Conservation (phyloP, 306 rosid species). For the Malus sieversii region DNA sequence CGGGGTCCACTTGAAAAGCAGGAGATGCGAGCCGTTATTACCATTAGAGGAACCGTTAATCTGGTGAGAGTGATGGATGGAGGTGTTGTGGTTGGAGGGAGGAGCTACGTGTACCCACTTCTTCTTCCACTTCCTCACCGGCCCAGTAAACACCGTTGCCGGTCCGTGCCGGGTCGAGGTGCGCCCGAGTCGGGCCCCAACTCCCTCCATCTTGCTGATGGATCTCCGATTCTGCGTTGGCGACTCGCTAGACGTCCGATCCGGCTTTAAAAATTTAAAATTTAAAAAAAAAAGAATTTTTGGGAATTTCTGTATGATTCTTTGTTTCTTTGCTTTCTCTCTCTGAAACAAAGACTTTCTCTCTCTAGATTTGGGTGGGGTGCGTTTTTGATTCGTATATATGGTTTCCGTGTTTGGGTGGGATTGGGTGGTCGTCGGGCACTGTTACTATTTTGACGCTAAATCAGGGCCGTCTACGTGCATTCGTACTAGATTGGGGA, state of each 20-base stretch:
- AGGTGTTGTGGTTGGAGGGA: constrained; percentile 25
- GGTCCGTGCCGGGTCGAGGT: constrained; percentile 96
- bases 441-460: background rate
- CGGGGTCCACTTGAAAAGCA: constrained; percentile 92
- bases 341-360: background rate
- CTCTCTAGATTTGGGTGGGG: background rate
- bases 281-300: too few relatives aligned
- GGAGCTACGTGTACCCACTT: constrained; percentile 87
- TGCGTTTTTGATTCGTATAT: constrained; percentile 6
- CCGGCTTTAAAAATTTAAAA: constrained; percentile 9
- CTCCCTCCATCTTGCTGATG: constrained; percentile 66
- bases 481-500: background rate
- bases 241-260: constrained; percentile 35
- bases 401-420: constrained; percentile 13
- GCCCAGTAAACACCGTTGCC: constrained; percentile 90
- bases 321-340: constrained; percentile 7
- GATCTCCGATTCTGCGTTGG: constrained; percentile 25
- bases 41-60: constrained; percentile 40
- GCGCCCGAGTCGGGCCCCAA: constrained; percentile 95
- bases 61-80: constrained; percentile 23
- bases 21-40: constrained; percentile 70
- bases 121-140: constrained; percentile 99
- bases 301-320: background rate
- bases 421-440: constrained; percentile 3
- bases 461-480: constrained; percentile 31